Conservation (phyloP, 345 rosid species). For the Eucalyptus lansdowneana region DNA sequence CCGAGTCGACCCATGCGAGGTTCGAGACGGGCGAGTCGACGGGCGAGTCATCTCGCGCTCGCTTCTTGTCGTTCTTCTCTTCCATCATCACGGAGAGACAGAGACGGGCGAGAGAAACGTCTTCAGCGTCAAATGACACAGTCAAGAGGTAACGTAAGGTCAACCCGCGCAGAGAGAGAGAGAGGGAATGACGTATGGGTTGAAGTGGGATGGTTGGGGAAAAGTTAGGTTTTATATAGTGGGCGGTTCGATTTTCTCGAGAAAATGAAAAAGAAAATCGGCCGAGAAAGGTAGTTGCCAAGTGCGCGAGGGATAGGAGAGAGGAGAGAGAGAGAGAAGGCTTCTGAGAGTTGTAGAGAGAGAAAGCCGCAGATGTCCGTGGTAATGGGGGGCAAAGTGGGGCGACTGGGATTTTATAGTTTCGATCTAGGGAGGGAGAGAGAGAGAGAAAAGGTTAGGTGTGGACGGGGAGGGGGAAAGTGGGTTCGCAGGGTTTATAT, state of each 20-base stretch:
- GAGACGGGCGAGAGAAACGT: background rate
- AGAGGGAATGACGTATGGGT: background rate
- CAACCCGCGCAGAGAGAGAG: background rate
- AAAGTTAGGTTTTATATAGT: background rate
- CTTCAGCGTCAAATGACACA: background rate
- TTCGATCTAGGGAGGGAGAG: background rate
- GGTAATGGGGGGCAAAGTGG: background rate
- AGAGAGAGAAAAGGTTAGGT: conserved; percentile 9
- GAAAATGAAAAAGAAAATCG: background rate
- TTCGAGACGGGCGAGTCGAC: background rate
- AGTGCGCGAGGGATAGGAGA: background rate
- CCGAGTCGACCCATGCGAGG: background rate
- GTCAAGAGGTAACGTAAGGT: background rate
- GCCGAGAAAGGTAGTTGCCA: background rate
- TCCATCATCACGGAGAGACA: background rate
- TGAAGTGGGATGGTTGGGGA: background rate
- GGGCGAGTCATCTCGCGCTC: background rate
- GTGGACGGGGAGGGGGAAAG: conserved; percentile 1
- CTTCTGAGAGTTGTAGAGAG: background rate
- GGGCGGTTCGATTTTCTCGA: background rate
- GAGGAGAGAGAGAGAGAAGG: background rate
- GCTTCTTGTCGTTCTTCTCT: background rate
- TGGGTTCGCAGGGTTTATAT: conserved; percentile 18
- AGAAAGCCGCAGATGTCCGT: background rate
- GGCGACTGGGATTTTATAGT: background rate